A percentile compares a stretch with the other conserved stretches of the same genome.
Conservation (phyloP, 306 rosid species). For the Prunus kanzakura region DNA sequence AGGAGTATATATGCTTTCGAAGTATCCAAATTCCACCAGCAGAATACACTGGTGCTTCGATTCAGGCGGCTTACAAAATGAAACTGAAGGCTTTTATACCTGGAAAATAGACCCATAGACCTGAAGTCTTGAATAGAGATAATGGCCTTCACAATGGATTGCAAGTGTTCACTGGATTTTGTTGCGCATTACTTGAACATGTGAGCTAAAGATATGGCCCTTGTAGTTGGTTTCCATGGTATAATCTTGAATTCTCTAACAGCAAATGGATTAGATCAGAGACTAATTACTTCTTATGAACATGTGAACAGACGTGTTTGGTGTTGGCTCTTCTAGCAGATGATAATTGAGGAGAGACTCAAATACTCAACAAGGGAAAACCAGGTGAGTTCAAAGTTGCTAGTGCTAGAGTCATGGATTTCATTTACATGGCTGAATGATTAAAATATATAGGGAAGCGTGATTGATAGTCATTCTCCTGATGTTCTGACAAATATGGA, state of each 20-base stretch:
- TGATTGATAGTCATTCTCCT: background rate
- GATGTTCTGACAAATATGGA: background rate
- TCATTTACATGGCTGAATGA: background rate
- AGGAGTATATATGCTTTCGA: background rate
- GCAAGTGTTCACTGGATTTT: background rate
- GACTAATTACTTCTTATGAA: background rate
- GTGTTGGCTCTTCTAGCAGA: background rate
- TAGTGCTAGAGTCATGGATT: background rate
- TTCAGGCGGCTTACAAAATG: conserved; percentile 1
- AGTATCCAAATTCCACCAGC: background rate
- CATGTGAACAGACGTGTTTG: background rate
- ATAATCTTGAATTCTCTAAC: background rate
- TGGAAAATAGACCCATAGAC: background rate
- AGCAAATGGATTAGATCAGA: background rate
- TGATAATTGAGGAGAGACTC: background rate
- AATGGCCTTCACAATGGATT: background rate
- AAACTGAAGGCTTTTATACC: background rate
- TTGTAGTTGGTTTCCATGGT: background rate
- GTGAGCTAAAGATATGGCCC: background rate
- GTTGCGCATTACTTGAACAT: background rate
- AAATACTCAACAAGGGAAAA: conserved; percentile 1
- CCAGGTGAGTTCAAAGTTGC: background rate
- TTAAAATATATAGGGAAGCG: background rate
- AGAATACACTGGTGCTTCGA: background rate
- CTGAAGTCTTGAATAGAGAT: background rate